phyloP scores from a whole-genome alignment of 352 stramenopile genomes.

The Phytophthora vignae region DNA sequence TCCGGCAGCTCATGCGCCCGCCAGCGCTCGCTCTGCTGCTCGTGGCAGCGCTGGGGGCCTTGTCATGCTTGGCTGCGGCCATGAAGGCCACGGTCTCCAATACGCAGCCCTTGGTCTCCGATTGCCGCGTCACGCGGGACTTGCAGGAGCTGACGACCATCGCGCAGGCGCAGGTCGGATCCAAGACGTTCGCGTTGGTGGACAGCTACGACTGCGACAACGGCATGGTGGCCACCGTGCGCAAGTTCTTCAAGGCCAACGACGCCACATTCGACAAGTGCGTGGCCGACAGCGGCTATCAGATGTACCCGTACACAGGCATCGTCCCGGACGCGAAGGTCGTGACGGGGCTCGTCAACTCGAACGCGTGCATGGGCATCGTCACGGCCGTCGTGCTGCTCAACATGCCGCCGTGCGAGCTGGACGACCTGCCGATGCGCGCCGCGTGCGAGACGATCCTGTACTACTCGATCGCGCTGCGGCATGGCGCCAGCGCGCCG shows the following conservation, averaged over 20 bases:
- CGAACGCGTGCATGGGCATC: slow-evolving; percentile 56
- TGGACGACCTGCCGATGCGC: slow-evolving; percentile 59
- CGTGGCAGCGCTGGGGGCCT: slow-evolving; percentile 9
- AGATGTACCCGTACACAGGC: slow-evolving; percentile 71
- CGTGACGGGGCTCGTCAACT: slow-evolving; percentile 54
- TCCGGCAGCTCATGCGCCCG: slow-evolving; percentile 21
- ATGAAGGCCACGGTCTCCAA: neutral
- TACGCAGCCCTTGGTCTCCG: slow-evolving; percentile 14
- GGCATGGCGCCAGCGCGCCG: slow-evolving; percentile 32
- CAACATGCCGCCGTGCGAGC: slow-evolving; percentile 55
- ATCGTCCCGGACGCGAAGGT: slow-evolving; percentile 46
- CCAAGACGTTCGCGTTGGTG: slow-evolving; percentile 56
- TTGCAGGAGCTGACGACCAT: slow-evolving; percentile 38
- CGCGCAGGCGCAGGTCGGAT: slow-evolving; percentile 40
- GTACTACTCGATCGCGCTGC: slow-evolving; percentile 63
- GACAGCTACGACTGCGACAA: slow-evolving; percentile 55
- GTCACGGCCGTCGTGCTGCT: slow-evolving; percentile 54
- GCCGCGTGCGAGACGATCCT: slow-evolving; percentile 70
- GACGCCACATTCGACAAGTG: slow-evolving; percentile 58
- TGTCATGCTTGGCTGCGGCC: neutral
- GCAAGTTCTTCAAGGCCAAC: slow-evolving; percentile 60
- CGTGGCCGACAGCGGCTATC: slow-evolving; percentile 55
- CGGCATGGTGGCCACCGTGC: slow-evolving; percentile 43
- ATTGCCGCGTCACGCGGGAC: neutral
- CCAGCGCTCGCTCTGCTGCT: slow-evolving; percentile 21